These are phyloP conservation scores for Amanita exitialis DNA, from an alignment of 768 basidiomycete species.

Conservation along the genomic window DNA sequence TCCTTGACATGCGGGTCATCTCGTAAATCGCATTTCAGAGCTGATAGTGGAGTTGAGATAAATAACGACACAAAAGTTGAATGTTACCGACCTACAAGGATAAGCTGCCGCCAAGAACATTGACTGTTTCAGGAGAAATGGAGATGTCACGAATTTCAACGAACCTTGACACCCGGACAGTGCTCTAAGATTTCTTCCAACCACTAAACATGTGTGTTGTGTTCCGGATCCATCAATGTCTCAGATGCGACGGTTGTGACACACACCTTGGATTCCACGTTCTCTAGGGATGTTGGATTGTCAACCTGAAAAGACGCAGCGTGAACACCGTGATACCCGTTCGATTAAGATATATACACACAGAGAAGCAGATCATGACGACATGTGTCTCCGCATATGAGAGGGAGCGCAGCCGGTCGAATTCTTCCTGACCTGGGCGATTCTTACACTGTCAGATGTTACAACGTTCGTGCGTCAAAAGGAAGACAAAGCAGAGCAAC, in stretches of 20 bases:
- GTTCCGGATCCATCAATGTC: neutral
- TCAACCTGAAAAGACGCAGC: slow-evolving; percentile 51
- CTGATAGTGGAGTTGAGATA: slow-evolving; percentile 25
- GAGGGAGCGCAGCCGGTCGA: slow-evolving; percentile 87
- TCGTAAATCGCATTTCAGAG: slow-evolving; percentile 91
- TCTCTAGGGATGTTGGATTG: slow-evolving; percentile 90
- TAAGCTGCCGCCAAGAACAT: slow-evolving; percentile 37
- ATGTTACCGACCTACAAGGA: slow-evolving; percentile 73
- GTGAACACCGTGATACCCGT: slow-evolving; percentile 6
- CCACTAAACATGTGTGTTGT: slow-evolving; percentile 46
- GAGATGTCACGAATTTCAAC: neutral
- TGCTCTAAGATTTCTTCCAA: slow-evolving; percentile 86
- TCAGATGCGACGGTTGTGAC: neutral
- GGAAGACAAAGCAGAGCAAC: slow-evolving; percentile 11
- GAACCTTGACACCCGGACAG: slow-evolving; percentile 90
- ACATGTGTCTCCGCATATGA: slow-evolving; percentile 97
- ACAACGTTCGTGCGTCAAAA: slow-evolving; percentile 18
- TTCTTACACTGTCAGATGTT: slow-evolving; percentile 14
- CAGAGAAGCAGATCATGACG: slow-evolving; percentile 94
- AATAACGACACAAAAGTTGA: slow-evolving; percentile 3
- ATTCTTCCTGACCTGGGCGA: slow-evolving; percentile 82
- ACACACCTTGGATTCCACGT: slow-evolving; percentile 83
- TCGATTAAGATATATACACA: slow-evolving; percentile 22
- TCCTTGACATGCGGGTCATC: slow-evolving; percentile 71
- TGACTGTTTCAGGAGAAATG: slow-evolving; percentile 3